Percentiles rank a stretch among this genome's conserved stretches.
phyloP scores from a whole-genome alignment of 1,284 basidiomycete genomes.

The Takashimella tepidaria region DNA sequence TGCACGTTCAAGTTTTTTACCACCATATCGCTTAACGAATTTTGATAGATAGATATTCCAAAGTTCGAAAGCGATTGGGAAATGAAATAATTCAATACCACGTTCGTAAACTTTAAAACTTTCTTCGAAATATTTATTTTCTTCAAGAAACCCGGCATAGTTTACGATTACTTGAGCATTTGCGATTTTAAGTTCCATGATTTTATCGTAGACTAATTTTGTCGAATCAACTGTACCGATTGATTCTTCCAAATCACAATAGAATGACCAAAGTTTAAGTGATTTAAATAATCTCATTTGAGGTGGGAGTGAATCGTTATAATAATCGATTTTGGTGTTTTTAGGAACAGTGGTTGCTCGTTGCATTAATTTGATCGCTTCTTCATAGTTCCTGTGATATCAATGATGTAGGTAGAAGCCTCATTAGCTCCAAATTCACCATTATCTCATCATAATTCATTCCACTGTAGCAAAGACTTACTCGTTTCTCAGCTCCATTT shows the following conservation, averaged over 20 bases:
- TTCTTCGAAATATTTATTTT: slow-evolving; percentile 97
- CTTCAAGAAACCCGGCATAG: slow-evolving; percentile 93
- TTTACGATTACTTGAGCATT: slow-evolving; percentile 97
- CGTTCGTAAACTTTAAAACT: slow-evolving; percentile 99
- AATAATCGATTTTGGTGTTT: slow-evolving; percentile 85
- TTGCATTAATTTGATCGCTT: slow-evolving; percentile 90
- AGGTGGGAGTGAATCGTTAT: slow-evolving; percentile 83
- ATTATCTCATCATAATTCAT: not conserved
- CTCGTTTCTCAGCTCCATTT: slow-evolving; percentile 95
- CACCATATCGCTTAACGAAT: slow-evolving; percentile 94
- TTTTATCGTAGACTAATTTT: slow-evolving; percentile 93
- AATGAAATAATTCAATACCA: slow-evolving; percentile 95
- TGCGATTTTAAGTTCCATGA: slow-evolving; percentile 95
- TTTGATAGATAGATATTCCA: slow-evolving; percentile 99
- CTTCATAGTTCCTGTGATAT: slow-evolving; percentile 80
- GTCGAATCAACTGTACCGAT: slow-evolving; percentile 88
- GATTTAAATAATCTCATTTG: slow-evolving; percentile 95
- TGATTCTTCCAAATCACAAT: slow-evolving; percentile 94
- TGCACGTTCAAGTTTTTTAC: slow-evolving; percentile 87
- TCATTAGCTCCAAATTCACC: too few relatives aligned
- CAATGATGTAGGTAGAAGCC: too few relatives aligned
- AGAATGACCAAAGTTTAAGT: slow-evolving; percentile 97
- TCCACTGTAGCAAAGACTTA: too few relatives aligned
- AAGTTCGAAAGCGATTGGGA: slow-evolving; percentile 96
- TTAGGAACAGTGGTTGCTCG: slow-evolving; percentile 86